phyloP scores from a whole-genome alignment of 352 stramenopile genomes.

The Globisporangium parvum region DNA sequence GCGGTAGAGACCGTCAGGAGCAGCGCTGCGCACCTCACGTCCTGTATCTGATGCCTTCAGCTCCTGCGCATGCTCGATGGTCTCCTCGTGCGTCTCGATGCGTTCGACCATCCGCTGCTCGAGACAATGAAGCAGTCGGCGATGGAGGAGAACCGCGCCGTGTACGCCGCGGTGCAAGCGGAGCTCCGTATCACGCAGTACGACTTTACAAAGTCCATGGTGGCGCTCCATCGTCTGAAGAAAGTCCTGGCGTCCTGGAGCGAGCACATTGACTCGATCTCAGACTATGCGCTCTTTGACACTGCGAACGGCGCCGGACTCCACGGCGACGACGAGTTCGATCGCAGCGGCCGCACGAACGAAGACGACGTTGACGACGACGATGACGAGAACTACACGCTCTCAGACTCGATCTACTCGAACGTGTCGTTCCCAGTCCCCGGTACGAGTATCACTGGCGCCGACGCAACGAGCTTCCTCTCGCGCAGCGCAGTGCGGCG shows the following conservation, averaged over 20 bases:
- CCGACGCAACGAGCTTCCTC: constrained; percentile 10
- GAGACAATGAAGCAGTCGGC: constrained; percentile 61
- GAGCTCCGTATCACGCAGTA: constrained; percentile 67
- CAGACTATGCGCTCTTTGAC: constrained; percentile 74
- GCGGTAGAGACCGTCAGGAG: too few relatives aligned
- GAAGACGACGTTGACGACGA: background rate
- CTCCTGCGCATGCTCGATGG: constrained; percentile 39
- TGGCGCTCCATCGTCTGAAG: constrained; percentile 69
- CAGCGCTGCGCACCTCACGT: background rate
- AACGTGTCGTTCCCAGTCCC: constrained; percentile 28
- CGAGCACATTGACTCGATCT: constrained; percentile 75
- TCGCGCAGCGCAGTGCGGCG: constrained; percentile 18
- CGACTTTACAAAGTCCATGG: constrained; percentile 72
- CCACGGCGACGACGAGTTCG: constrained; percentile 27
- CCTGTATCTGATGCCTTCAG: constrained; percentile 15
- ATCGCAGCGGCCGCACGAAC: constrained; percentile 3
- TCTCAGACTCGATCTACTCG: constrained; percentile 68
- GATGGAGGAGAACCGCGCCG: constrained; percentile 64
- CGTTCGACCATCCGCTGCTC: constrained; percentile 67
- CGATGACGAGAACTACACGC: constrained; percentile 26
- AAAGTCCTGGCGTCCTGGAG: constrained; percentile 56
- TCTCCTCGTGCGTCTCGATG: constrained; percentile 44
- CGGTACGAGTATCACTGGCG: constrained; percentile 18
- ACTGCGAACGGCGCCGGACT: constrained; percentile 20
- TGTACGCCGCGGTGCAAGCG: constrained; percentile 59